Percentiles rank a stretch among this genome's conserved stretches.
phyloP scores from a whole-genome alignment of 306 rosid species.

The Inga laurina region DNA sequence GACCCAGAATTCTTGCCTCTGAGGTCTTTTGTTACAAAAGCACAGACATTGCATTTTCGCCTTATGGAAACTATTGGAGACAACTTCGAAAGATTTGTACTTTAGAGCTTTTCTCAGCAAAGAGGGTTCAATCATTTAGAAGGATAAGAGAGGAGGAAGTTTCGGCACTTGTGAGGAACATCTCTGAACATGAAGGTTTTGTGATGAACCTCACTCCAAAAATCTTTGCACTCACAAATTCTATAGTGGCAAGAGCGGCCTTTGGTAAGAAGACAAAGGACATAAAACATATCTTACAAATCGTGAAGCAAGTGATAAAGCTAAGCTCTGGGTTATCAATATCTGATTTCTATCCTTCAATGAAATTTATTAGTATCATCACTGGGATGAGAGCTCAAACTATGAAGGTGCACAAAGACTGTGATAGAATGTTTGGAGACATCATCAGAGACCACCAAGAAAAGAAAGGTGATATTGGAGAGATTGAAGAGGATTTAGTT shows the following conservation, averaged over 20 bases:
- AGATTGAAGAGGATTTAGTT: no score
- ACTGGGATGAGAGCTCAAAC: no score
- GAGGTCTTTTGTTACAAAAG: background rate
- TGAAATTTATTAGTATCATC: no score
- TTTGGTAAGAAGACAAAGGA: background rate
- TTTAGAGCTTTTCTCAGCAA: background rate
- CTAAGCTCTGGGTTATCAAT: no score
- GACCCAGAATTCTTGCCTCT: background rate
- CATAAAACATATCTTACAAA: no score
- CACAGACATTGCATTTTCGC: background rate
- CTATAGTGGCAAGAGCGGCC: background rate
- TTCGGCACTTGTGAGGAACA: background rate
- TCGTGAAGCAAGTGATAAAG: no score
- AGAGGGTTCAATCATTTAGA: background rate
- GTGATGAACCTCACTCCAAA: background rate
- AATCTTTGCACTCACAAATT: background rate
- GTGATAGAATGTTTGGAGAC: no score
- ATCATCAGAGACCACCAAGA: no score
- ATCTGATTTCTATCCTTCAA: no score
- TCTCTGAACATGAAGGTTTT: background rate
- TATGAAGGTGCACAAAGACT: no score
- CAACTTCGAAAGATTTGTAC: background rate
- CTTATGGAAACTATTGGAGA: background rate
- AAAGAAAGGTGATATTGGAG: no score
- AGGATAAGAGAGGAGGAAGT: background rate